phyloP scores from a whole-genome alignment of 805 yeast species.

The Candida xyloterini region DNA sequence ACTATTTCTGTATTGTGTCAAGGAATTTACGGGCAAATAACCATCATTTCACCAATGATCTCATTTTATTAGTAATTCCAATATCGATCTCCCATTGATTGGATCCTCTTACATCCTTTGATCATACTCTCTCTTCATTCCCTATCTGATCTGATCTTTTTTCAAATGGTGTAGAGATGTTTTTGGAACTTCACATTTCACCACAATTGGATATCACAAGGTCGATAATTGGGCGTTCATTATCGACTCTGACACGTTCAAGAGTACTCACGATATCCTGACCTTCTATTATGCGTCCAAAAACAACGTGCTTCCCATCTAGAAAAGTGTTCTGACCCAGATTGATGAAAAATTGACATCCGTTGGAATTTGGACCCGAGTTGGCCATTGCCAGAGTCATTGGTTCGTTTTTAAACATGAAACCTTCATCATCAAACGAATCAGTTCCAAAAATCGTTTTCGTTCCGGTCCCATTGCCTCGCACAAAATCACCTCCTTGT shows the following conservation, averaged over 20 bases:
- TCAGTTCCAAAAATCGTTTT: constrained; percentile 39
- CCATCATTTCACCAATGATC: no score
- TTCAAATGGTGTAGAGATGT: constrained; percentile 1
- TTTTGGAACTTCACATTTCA: constrained; percentile 20
- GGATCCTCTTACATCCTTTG: no score
- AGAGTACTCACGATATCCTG: constrained; percentile 31
- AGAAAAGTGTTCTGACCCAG: constrained; percentile 34
- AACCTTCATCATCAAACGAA: constrained; percentile 45
- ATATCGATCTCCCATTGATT: no score
- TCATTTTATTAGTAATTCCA: no score
- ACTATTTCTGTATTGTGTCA: background rate
- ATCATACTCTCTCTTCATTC: no score
- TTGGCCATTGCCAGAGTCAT: constrained; percentile 39
- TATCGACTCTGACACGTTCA: constrained; percentile 23
- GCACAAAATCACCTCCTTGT: constrained; percentile 34
- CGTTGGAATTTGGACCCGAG: constrained; percentile 44
- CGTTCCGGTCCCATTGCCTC: constrained; percentile 45
- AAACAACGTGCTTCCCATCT: constrained; percentile 48
- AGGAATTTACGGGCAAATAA: no score
- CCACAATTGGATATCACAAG: constrained; percentile 25
- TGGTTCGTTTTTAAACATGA: constrained; percentile 31
- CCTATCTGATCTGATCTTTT: background rate
- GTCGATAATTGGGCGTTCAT: constrained; percentile 23
- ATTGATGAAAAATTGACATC: constrained; percentile 46
- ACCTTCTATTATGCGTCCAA: constrained; percentile 48